Percentiles rank a stretch among this genome's conserved stretches.
Evolutionary conservation across 352 stramenopile genomes (phyloP).

Genomic region (Halophytophthora polymorphica): DNA sequence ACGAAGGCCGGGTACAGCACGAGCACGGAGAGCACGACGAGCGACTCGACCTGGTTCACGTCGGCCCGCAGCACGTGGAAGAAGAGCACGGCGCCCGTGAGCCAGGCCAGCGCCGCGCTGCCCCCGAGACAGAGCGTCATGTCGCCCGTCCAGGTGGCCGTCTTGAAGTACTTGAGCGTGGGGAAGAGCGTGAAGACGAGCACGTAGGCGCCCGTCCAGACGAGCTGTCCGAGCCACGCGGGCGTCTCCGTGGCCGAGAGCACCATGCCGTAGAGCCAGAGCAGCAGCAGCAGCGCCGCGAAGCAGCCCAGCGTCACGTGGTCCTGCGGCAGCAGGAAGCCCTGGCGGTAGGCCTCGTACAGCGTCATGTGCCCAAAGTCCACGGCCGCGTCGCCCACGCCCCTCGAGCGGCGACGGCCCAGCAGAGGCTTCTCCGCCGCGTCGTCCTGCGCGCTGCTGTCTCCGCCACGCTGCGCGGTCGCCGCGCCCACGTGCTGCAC

Average conservation of each 20-base stretch:
- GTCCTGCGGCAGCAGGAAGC: constrained; percentile 69
- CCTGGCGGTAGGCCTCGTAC: constrained; percentile 67
- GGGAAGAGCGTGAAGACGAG: constrained; percentile 67
- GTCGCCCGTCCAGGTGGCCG: constrained; percentile 49
- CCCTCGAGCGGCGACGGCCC: constrained; percentile 7
- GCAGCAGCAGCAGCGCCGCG: constrained; percentile 37
- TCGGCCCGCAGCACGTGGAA: constrained; percentile 48
- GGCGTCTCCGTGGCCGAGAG: constrained; percentile 65
- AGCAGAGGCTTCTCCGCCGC: constrained; percentile 10
- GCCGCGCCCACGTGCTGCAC: constrained; percentile 24
- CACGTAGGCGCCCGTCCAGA: constrained; percentile 66
- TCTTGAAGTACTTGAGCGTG: constrained; percentile 80
- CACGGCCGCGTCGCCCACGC: constrained; percentile 20
- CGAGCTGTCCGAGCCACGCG: constrained; percentile 62
- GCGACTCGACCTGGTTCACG: constrained; percentile 70
- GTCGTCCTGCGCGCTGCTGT: constrained; percentile 17
- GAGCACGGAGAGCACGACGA: constrained; percentile 69
- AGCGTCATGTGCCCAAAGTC: constrained; percentile 74
- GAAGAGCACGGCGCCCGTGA: constrained; percentile 72
- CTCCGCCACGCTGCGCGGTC: constrained; percentile 13
- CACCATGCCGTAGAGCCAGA: constrained; percentile 69
- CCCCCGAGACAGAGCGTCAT: constrained; percentile 48
- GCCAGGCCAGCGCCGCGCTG: constrained; percentile 64
- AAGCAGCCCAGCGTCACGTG: constrained; percentile 74
- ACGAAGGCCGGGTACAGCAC: constrained; percentile 83